Percentiles rank a stretch among this genome's conserved stretches.
phyloP scores from a whole-genome alignment of 306 rosid species.

The Albizia julibrissin region DNA sequence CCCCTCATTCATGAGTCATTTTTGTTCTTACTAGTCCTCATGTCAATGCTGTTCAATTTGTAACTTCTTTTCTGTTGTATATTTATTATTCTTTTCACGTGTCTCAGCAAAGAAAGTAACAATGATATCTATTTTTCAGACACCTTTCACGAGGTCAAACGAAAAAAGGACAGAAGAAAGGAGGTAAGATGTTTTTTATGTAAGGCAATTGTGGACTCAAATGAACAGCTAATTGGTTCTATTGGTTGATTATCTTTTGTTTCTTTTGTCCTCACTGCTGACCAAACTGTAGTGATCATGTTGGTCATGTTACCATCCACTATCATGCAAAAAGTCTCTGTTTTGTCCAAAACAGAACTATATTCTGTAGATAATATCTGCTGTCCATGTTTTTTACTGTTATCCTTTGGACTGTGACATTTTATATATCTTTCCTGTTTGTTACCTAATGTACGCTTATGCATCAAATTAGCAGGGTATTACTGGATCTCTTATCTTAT shows the following conservation, averaged over 20 bases:
- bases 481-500: background rate
- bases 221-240: background rate
- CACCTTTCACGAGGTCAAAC: slow-evolving; percentile 71
- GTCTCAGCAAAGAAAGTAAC: slow-evolving; percentile 17
- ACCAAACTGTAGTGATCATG: background rate
- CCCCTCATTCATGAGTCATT: background rate
- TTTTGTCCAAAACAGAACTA: background rate
- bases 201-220: background rate
- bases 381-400: background rate
- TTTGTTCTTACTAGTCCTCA: background rate
- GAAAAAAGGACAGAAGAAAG: slow-evolving; percentile 67
- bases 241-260: slow-evolving; percentile 8
- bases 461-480: background rate
- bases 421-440: background rate
- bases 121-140: slow-evolving; percentile 42
- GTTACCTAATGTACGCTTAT: background rate
- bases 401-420: background rate
- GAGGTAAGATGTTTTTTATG: slow-evolving; percentile 49
- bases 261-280: slow-evolving; percentile 1
- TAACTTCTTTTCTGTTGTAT: background rate
- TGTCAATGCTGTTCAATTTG: background rate
- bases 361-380: background rate
- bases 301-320: background rate
- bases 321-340: background rate
- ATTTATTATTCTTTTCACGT: slow-evolving; percentile 12